These are phyloP conservation scores for Taphrina sp. DNA, from an alignment of 1,139 yeast genomes.

Conservation along the genomic window DNA sequence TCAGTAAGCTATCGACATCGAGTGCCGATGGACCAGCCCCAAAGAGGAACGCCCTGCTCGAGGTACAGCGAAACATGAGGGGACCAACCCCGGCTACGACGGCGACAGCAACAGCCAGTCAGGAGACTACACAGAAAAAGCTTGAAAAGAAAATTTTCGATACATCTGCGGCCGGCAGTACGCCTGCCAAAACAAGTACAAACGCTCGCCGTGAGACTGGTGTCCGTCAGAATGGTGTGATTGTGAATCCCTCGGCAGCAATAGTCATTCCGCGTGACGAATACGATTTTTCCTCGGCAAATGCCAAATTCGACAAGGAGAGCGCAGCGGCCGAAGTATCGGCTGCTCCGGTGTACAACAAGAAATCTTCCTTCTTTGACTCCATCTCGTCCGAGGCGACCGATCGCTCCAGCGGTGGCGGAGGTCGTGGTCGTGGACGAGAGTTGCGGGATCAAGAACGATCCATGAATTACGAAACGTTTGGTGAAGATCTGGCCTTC, in stretches of 20 bases:
- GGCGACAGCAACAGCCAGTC: constrained; percentile 45
- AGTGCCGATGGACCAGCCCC: constrained; percentile 25
- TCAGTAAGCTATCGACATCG: constrained; percentile 26
- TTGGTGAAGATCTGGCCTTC: constrained; percentile 54
- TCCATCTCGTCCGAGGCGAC: constrained; percentile 47
- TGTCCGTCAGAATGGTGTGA: constrained; percentile 20
- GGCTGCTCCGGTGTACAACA: constrained; percentile 63
- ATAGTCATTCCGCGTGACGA: constrained; percentile 32
- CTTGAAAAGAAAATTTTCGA: neutral
- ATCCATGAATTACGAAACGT: constrained; percentile 61
- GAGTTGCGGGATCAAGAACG: constrained; percentile 67
- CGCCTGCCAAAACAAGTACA: constrained; percentile 3
- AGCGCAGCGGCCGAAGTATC: constrained; percentile 25
- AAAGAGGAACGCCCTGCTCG: constrained; percentile 27
- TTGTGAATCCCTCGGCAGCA: constrained; percentile 22
- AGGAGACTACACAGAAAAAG: no score
- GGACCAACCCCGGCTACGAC: neutral
- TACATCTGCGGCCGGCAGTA: neutral
- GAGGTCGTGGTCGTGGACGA: constrained; percentile 41
- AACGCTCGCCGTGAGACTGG: constrained; percentile 20
- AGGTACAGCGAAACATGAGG: constrained; percentile 22
- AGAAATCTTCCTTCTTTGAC: constrained; percentile 58
- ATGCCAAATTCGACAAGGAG: constrained; percentile 34
- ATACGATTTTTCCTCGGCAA: constrained; percentile 34
- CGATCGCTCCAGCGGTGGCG: constrained; percentile 13